Evolutionary conservation across 139 green algal species (phyloP), one percentile per base, ranked within the genome.

Genomic region (Picocystis salinarum): DNA sequence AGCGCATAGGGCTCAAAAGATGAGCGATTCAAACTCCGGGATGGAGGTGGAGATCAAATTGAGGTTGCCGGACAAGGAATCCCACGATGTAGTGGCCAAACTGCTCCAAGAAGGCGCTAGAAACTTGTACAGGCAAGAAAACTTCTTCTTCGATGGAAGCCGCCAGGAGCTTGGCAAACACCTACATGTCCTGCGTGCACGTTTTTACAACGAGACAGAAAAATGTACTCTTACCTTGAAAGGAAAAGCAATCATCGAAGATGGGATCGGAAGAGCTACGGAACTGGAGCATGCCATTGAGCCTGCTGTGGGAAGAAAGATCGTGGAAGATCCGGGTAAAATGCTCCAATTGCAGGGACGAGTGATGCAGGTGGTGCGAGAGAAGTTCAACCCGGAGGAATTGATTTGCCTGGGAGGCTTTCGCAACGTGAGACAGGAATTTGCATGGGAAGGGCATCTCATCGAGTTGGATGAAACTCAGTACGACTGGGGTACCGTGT

Each of bases 71-170:
- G 53, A 71, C 45, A 49, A 39, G 6, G 70, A 56, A 4, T 69
- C 69, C 10, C 74, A 85, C 40, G 61, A 60, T 22, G 59, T 59
- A 40, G 56, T 93, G 29, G 55, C 54, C 0, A 24, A 58, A 12
- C 53, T 74, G 30, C 62, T 94, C 28, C 33, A 23, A 22, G 18
- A 39, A 3, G 19, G 15, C 34, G 45, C 48, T n/a, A 50, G 27
- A 4, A 67, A 48, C 27, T 65, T 52, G 6, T 59, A 88, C 41
- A 23, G 62, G 11, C 79, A 93, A 59, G 82, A 94, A 37, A 95
- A 95, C 64, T 79, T 70, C 52, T 95, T 95, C 48, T 95, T 93
- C 33, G 84, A 95, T 41, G 80, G 84, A n/a, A 33, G 54, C 3
- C 42, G 62, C 0, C 22, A 58, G 15, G 80, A 95, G 70, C 71